Conservation (phyloP, 2,329 filamentous ascomycete genomes). For the Penicillium hordei region DNA sequence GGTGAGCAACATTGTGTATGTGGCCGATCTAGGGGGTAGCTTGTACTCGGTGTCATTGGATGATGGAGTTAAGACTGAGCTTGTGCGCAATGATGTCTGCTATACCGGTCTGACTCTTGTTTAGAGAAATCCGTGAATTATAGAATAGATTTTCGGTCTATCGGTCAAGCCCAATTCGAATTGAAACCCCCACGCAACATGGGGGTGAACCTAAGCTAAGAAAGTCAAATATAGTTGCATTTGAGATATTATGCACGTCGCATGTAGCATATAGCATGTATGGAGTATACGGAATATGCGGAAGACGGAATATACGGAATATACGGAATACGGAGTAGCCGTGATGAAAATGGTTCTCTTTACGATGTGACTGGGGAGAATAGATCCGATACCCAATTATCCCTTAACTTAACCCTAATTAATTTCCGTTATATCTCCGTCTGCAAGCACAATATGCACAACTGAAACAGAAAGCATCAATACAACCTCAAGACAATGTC, state of each 20-base stretch:
- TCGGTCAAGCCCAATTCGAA: no score
- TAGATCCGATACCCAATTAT: neutral
- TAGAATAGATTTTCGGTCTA: neutral
- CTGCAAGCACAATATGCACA: neutral
- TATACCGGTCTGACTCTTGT: conserved; percentile 23
- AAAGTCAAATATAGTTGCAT: neutral
- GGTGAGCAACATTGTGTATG: conserved; percentile 21
- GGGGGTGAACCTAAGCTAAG: neutral
- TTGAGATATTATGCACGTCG: neutral
- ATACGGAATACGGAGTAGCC: no score
- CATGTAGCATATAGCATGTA: no score
- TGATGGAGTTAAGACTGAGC: conserved; percentile 20
- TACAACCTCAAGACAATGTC: neutral
- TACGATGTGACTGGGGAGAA: neutral
- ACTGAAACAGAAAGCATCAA: neutral
- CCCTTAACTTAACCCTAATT: neutral
- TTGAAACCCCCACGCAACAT: conserved; percentile 2
- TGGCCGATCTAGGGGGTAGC: conserved; percentile 27
- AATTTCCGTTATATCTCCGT: no score
- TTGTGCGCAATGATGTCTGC: conserved; percentile 20
- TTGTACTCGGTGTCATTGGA: conserved; percentile 24
- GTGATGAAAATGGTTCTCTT: neutral
- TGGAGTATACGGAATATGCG: no score
- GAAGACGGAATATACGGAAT: no score
- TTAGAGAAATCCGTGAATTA: neutral